A percentile compares a stretch with the other conserved stretches of the same genome.
These are phyloP conservation scores for Coemansia erecta DNA, from an alignment of 192 early-diverging fungal genomes.

Conservation along the genomic window DNA sequence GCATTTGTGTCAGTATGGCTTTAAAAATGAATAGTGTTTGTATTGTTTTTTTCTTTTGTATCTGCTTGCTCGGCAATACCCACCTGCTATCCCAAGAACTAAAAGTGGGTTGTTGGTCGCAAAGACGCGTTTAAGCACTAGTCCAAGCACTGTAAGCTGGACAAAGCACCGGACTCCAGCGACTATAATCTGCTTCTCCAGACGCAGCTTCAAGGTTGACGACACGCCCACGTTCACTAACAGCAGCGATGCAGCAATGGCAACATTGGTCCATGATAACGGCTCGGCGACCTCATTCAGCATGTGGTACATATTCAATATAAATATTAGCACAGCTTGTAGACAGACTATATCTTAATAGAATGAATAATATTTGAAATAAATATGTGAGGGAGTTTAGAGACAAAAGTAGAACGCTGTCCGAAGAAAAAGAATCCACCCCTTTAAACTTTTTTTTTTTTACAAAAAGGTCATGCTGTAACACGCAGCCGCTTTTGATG, in stretches of 20 bases:
- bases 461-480: background rate
- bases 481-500: too few relatives aligned
- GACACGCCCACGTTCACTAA: constrained; percentile 34
- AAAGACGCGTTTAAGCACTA: constrained; percentile 68
- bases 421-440: background rate
- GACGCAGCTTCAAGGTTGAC: constrained; percentile 16
- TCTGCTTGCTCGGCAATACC: background rate
- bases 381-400: background rate
- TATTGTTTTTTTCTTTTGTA: background rate
- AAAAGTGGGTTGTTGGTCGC: constrained; percentile 55
- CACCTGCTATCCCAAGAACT: constrained; percentile 58
- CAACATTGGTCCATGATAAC: constrained; percentile 45
- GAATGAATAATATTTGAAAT: too few relatives aligned
- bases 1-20: constrained; percentile 9
- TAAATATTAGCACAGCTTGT: too few relatives aligned
- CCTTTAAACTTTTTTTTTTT: too few relatives aligned
- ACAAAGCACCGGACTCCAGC: constrained; percentile 70
- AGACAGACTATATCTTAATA: background rate
- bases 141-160: constrained; percentile 76
- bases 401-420: background rate
- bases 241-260: constrained; percentile 35
- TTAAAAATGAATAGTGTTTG: constrained; percentile 27
- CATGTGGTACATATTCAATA: too few relatives aligned
- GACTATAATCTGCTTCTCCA: constrained; percentile 60
- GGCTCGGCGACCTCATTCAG: constrained; percentile 7